Evolutionary conservation across 78 protist genomes (phyloP).

Genomic region (slime mould (Dictyostelium discoideum)): DNA sequence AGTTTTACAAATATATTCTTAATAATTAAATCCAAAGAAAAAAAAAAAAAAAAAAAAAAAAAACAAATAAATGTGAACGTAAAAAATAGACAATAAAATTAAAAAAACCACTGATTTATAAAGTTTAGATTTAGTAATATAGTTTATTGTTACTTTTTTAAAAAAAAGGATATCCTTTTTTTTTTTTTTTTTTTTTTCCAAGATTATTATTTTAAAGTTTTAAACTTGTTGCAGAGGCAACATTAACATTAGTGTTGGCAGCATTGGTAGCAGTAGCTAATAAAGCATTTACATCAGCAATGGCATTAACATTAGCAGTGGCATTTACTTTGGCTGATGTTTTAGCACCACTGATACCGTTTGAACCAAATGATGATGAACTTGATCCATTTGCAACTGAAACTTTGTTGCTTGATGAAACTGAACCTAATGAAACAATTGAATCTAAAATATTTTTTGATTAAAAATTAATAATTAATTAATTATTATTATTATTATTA

Average conservation of each 20-base stretch:
- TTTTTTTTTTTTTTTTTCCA: neutral
- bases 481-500: neutral
- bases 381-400: neutral
- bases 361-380: neutral
- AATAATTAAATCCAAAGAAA: no score
- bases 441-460: neutral
- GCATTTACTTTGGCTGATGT: neutral
- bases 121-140: neutral
- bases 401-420: neutral
- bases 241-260: neutral
- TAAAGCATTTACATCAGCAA: neutral
- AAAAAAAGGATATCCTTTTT: neutral
- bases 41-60: neutral
- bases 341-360: neutral
- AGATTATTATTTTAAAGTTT: no score
- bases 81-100: neutral
- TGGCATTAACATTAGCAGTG: neutral
- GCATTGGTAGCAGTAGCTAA: neutral
- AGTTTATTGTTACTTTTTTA: neutral
- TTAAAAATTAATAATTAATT: neutral
- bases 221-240: neutral
- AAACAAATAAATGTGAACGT: no score
- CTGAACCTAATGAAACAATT: neutral
- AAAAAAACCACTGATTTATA: neutral
- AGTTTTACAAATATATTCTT: no score